Evolutionary conservation across 2,329 filamentous ascomycete species (phyloP).

Genomic region (Xylaria hypoxylon): DNA sequence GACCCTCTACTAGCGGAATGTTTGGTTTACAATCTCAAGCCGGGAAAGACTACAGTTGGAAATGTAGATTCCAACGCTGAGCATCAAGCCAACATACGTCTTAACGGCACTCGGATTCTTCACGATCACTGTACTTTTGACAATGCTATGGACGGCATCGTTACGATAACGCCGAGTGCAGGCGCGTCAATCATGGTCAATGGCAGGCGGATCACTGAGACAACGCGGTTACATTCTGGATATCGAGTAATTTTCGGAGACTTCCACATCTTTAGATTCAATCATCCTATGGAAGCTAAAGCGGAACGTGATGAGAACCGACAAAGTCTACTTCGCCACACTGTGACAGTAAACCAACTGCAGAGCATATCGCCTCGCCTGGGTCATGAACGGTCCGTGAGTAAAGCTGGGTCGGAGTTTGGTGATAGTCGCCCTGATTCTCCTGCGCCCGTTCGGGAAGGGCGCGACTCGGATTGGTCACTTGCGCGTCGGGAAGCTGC

Average conservation of each 20-base stretch:
- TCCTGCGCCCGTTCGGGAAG: slow-evolving; percentile 75
- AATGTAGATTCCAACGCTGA: slow-evolving; percentile 87
- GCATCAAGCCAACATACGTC: slow-evolving; percentile 83
- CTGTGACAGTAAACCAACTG: slow-evolving; percentile 72
- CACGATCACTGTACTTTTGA: slow-evolving; percentile 95
- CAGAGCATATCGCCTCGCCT: slow-evolving; percentile 66
- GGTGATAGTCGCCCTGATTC: slow-evolving; percentile 84
- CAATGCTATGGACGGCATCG: slow-evolving; percentile 84
- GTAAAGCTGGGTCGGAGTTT: slow-evolving; percentile 81
- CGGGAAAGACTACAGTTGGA: slow-evolving; percentile 91
- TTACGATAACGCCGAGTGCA: slow-evolving; percentile 89
- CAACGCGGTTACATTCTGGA: slow-evolving; percentile 87
- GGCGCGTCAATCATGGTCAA: slow-evolving; percentile 99
- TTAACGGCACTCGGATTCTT: slow-evolving; percentile 94
- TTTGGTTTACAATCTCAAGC: slow-evolving; percentile 97
- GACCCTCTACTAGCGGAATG: slow-evolving; percentile 94
- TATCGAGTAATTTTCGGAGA: slow-evolving; percentile 96
- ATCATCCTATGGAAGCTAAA: slow-evolving; percentile 94
- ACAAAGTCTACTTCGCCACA: slow-evolving; percentile 87
- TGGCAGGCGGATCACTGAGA: slow-evolving; percentile 86
- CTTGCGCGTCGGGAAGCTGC: slow-evolving; percentile 95
- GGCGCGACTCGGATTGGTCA: slow-evolving; percentile 92
- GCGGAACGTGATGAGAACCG: slow-evolving; percentile 90
- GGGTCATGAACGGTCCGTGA: slow-evolving; percentile 82
- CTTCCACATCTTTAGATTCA: slow-evolving; percentile 99